phyloP scores from a whole-genome alignment of 2,329 filamentous ascomycete species.

The Neonectria ditissima region DNA sequence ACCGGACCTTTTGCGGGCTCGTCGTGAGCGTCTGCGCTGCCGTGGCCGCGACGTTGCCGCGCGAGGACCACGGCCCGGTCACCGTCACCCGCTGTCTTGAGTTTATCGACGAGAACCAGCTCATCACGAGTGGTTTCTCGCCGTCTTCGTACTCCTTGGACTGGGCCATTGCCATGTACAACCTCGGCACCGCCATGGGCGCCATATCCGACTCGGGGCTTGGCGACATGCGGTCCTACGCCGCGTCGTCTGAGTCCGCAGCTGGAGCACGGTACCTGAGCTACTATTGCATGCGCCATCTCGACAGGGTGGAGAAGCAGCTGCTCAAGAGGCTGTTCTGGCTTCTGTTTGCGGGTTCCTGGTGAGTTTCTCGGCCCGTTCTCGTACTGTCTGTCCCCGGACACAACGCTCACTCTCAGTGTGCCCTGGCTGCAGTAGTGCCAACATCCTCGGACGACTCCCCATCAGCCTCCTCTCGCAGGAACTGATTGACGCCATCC shows the following conservation, averaged over 20 bases:
- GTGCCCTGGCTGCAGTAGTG: conserved; percentile 38
- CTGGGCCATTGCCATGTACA: conserved; percentile 53
- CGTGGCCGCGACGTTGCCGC: conserved; percentile 48
- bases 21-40: conserved; percentile 52
- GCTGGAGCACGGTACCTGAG: conserved; percentile 47
- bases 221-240: conserved; percentile 37
- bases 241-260: conserved; percentile 42
- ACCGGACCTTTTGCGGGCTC: conserved; percentile 49
- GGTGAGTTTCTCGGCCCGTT: conserved; percentile 34
- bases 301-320: conserved; percentile 46
- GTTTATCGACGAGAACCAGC: conserved; percentile 45
- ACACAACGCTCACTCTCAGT: background rate
- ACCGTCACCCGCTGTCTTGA: conserved; percentile 46
- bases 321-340: conserved; percentile 51
- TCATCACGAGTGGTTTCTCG: conserved; percentile 37
- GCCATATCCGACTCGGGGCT: conserved; percentile 26
- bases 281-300: conserved; percentile 41
- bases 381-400: background rate
- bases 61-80: conserved; percentile 42
- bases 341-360: conserved; percentile 48
- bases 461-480: conserved; percentile 43
- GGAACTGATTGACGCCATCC: conserved; percentile 33
- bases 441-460: conserved; percentile 46
- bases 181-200: conserved; percentile 45
- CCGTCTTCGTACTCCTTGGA: conserved; percentile 46